phyloP scores from a whole-genome alignment of 805 yeast species.

The Candida wancherniae region DNA sequence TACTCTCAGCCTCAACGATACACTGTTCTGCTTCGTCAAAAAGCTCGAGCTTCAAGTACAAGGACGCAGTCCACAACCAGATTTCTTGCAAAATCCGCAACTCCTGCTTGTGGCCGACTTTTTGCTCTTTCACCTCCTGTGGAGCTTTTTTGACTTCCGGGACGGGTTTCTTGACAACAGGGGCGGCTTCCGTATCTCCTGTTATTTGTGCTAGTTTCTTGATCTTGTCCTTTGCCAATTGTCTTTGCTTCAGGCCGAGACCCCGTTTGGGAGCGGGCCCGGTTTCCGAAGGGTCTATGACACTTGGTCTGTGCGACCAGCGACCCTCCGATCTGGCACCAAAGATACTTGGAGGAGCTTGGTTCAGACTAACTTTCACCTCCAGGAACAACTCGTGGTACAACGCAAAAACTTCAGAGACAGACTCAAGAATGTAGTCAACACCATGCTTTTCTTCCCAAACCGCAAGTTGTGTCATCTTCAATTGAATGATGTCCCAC shows the following conservation, averaged over 20 bases:
- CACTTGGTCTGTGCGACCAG: slow-evolving; percentile 41
- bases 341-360: slow-evolving; percentile 2
- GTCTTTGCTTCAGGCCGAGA: slow-evolving; percentile 3
- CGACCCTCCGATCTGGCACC: slow-evolving; percentile 15
- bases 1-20: slow-evolving; percentile 62
- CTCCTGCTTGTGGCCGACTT: slow-evolving; percentile 3
- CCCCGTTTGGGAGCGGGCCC: slow-evolving; percentile 5
- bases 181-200: slow-evolving; percentile 1
- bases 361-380: slow-evolving; percentile 14
- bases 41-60: slow-evolving; percentile 55
- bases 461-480: slow-evolving; percentile 70
- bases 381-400: slow-evolving; percentile 47
- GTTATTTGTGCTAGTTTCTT: slow-evolving; percentile 16
- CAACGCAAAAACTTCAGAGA: slow-evolving; percentile 63
- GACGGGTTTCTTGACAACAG: not conserved
- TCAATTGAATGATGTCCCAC: slow-evolving; percentile 59
- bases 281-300: slow-evolving; percentile 27
- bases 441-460: slow-evolving; percentile 58
- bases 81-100: slow-evolving; percentile 45
- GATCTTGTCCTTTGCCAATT: slow-evolving; percentile 18
- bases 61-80: slow-evolving; percentile 71
- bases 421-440: slow-evolving; percentile 50
- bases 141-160: not conserved
- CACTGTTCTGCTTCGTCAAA: slow-evolving; percentile 64
- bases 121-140: not conserved